Percentiles rank a stretch among this genome's conserved stretches.
These are phyloP conservation scores for Diplodia seriata DNA, from an alignment of 2,329 filamentous ascomycete species.

Conservation along the genomic window DNA sequence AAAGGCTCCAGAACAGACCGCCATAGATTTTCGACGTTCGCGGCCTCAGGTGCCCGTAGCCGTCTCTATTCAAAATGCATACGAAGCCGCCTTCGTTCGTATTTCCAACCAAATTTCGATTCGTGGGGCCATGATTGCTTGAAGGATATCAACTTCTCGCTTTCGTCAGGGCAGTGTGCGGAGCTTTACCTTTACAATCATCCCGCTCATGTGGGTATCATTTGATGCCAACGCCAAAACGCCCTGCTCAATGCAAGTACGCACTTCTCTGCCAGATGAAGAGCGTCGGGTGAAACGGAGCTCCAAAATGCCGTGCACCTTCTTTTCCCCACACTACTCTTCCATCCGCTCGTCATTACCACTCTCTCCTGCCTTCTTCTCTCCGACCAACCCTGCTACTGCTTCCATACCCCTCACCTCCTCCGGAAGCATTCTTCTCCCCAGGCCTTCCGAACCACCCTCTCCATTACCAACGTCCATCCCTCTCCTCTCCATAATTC, in stretches of 20 bases:
- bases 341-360: conserved; percentile 26
- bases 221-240: conserved; percentile 18
- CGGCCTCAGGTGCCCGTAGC: background rate
- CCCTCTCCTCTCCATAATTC: conserved; percentile 77
- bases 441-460: conserved; percentile 42
- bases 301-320: background rate
- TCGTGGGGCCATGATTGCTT: background rate
- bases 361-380: background rate
- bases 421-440: conserved; percentile 42
- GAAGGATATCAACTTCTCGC: background rate
- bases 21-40: background rate
- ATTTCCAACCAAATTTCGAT: background rate
- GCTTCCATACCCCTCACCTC: conserved; percentile 49
- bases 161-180: background rate
- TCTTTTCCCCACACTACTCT: background rate
- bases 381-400: conserved; percentile 35
- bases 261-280: no score
- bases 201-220: conserved; percentile 14
- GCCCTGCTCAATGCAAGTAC: background rate
- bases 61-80: background rate
- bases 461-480: conserved; percentile 57
- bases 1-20: no score
- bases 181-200: background rate
- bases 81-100: background rate
- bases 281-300: no score